These are phyloP conservation scores for Ceratocystiopsis sp. DNA, from an alignment of 2,329 filamentous ascomycete species.

Conservation along the genomic window DNA sequence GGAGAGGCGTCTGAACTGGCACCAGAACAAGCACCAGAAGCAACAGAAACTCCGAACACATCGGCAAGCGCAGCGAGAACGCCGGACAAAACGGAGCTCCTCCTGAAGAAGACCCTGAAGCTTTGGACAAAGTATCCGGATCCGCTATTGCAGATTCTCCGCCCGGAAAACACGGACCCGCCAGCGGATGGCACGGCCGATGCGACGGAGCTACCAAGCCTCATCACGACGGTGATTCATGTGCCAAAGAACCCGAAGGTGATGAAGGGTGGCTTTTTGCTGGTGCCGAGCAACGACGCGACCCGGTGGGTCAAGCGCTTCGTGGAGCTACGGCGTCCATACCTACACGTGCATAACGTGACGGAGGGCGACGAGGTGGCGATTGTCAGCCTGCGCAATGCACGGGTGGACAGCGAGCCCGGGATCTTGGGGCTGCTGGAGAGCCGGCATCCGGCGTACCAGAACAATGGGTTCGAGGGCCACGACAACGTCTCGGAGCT, in stretches of 20 bases:
- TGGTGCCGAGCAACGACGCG: slow-evolving; percentile 67
- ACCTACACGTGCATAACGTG: slow-evolving; percentile 75
- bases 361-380: slow-evolving; percentile 80
- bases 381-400: slow-evolving; percentile 75
- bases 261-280: slow-evolving; percentile 73
- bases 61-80: slow-evolving; percentile 16
- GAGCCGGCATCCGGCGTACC: slow-evolving; percentile 10
- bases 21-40: neutral
- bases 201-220: slow-evolving; percentile 36
- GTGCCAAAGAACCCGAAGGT: slow-evolving; percentile 67
- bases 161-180: slow-evolving; percentile 47
- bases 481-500: neutral
- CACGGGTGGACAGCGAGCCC: slow-evolving; percentile 81
- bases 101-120: slow-evolving; percentile 39
- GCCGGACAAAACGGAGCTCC: slow-evolving; percentile 25
- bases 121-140: slow-evolving; percentile 49
- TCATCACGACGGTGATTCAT: slow-evolving; percentile 60
- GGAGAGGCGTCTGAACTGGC: too few species aligned
- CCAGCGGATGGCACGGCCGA: slow-evolving; percentile 43
- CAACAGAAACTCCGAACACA: slow-evolving; percentile 11
- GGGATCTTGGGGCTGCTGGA: slow-evolving; percentile 66
- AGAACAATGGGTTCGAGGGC: slow-evolving; percentile 2
- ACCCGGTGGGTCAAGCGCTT: slow-evolving; percentile 83
- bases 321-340: slow-evolving; percentile 79
- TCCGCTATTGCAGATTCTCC: slow-evolving; percentile 36